Conservation (phyloP, 108 stramenopile species). For the Phaeodactylum tricornutum region DNA sequence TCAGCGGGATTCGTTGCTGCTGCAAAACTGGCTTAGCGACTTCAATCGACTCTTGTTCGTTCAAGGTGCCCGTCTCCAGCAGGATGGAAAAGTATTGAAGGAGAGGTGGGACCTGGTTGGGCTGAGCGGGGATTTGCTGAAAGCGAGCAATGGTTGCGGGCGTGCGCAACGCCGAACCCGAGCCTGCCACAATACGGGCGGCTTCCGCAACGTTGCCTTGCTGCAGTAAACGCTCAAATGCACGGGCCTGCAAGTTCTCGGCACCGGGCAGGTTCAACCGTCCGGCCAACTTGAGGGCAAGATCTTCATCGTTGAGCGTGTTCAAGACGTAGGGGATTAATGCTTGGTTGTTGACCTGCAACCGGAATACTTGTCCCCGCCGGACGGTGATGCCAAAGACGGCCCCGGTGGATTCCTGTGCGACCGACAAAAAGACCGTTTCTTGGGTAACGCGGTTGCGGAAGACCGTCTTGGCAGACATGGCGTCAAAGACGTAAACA, state of each 20-base stretch:
- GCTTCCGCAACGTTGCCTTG: slow-evolving; percentile 89
- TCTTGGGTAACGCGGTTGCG: slow-evolving; percentile 93
- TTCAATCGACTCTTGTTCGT: slow-evolving; percentile 96
- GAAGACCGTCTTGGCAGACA: slow-evolving; percentile 92
- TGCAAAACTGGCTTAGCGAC: slow-evolving; percentile 94
- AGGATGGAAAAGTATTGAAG: slow-evolving; percentile 97
- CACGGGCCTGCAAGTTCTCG: slow-evolving; percentile 88
- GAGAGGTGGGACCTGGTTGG: slow-evolving; percentile 93
- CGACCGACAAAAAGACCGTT: slow-evolving; percentile 90
- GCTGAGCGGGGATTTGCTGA: slow-evolving; percentile 95
- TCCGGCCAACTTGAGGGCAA: slow-evolving; percentile 91
- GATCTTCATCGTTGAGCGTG: slow-evolving; percentile 85
- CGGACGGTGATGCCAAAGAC: slow-evolving; percentile 92
- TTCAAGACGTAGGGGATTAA: slow-evolving; percentile 93
- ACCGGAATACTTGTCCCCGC: slow-evolving; percentile 87
- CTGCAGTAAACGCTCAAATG: slow-evolving; percentile 90
- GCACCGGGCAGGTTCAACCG: slow-evolving; percentile 95
- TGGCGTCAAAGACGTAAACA: slow-evolving; percentile 96
- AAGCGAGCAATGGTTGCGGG: slow-evolving; percentile 96
- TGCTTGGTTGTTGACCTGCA: slow-evolving; percentile 83
- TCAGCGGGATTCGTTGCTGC: slow-evolving; percentile 90
- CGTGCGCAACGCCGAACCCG: slow-evolving; percentile 85
- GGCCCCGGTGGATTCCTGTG: slow-evolving; percentile 75
- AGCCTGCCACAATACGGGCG: slow-evolving; percentile 85
- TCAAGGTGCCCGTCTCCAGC: slow-evolving; percentile 90